phyloP scores from a whole-genome alignment of 495 filamentous ascomycete species.

The Jackrogersella multiformis region DNA sequence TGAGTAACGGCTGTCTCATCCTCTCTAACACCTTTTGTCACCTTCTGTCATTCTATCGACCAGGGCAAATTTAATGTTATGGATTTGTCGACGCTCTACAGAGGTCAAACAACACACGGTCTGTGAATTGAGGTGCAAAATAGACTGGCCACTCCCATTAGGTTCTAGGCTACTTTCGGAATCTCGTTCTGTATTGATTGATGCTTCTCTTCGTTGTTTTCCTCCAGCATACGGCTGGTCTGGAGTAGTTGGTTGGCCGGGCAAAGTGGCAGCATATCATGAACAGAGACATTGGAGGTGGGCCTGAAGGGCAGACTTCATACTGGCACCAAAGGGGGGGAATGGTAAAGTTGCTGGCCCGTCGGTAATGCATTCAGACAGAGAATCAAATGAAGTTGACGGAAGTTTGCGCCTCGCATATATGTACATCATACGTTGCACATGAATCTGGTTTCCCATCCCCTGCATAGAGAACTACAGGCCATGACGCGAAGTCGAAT shows the following conservation, averaged over 20 bases:
- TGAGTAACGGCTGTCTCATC: constrained; percentile 23
- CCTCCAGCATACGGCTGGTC: constrained; percentile 38
- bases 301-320: constrained; percentile 28
- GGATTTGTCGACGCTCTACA: constrained; percentile 37
- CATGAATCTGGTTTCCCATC: constrained; percentile 25
- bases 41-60: constrained; percentile 29
- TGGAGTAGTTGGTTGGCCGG: constrained; percentile 41
- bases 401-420: constrained; percentile 33
- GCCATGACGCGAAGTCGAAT: neutral
- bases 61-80: constrained; percentile 33
- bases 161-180: constrained; percentile 44
- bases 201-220: constrained; percentile 43
- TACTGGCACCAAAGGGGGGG: constrained; percentile 21
- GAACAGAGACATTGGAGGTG: constrained; percentile 26
- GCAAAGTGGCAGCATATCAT: constrained; percentile 36
- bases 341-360: constrained; percentile 32
- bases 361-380: constrained; percentile 40
- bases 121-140: constrained; percentile 42
- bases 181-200: constrained; percentile 46
- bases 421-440: constrained; percentile 39
- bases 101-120: constrained; percentile 36
- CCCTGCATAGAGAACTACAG: neutral
- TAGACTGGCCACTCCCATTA: constrained; percentile 46
- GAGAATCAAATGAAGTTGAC: constrained; percentile 37
- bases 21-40: constrained; percentile 7